Evolutionary conservation across 2,329 filamentous ascomycete species (phyloP).

Genomic region (Diaporthe vexans): DNA sequence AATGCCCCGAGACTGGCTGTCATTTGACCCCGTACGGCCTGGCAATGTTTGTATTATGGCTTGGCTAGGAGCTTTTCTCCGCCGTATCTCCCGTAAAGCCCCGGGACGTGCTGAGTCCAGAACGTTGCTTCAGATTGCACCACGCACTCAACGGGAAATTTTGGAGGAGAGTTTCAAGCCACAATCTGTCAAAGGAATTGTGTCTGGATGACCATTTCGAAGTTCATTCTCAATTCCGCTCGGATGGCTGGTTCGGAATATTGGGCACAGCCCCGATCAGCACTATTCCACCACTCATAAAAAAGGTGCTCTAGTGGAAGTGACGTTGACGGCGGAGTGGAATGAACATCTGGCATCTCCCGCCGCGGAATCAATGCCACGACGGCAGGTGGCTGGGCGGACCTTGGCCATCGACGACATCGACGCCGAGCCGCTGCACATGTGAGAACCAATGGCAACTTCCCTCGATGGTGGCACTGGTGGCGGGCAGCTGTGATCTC

Average conservation of each 20-base stretch:
- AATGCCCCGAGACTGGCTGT: not conserved
- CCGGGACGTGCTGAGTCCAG: not conserved
- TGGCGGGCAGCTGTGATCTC: not conserved
- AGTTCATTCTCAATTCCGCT: not conserved
- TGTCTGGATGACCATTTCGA: not conserved
- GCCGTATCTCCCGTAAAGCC: not conserved
- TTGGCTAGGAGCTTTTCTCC: not conserved
- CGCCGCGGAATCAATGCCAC: not conserved
- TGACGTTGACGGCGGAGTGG: not conserved
- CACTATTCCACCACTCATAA: not conserved
- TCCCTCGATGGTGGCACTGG: not conserved
- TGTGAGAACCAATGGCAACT: too few species aligned
- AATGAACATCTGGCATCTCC: not conserved
- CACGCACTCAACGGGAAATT: not conserved
- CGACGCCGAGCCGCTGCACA: not conserved
- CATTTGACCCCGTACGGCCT: not conserved
- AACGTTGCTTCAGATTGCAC: not conserved
- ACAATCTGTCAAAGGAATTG: not conserved
- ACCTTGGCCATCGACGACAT: conserved; percentile 8
- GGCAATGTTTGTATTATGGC: not conserved
- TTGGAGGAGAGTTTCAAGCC: not conserved
- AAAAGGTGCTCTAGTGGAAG: not conserved
- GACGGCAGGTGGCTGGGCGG: not conserved
- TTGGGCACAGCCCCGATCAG: not conserved
- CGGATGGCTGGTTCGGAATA: not conserved